Evolutionary conservation across 2,329 filamentous ascomycete genomes (phyloP).

Genomic region (Elsinoe ampelina): DNA sequence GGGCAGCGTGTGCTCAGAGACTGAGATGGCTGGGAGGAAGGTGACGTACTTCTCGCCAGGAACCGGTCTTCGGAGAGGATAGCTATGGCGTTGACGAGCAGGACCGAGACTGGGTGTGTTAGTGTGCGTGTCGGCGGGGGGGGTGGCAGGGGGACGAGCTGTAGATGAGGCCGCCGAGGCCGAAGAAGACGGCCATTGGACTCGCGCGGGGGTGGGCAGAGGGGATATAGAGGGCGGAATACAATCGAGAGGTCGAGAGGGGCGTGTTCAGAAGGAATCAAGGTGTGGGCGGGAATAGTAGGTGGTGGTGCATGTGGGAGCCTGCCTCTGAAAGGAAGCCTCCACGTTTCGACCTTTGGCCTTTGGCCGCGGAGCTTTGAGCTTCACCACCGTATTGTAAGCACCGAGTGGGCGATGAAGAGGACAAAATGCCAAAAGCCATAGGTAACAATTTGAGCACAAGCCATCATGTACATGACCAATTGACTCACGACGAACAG

Average conservation of each 20-base stretch:
- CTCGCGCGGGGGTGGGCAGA: slow-evolving; percentile 7
- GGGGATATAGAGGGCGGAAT: neutral
- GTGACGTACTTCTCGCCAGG: slow-evolving; percentile 63
- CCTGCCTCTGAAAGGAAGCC: neutral
- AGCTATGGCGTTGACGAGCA: slow-evolving; percentile 87
- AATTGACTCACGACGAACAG: slow-evolving; percentile 26
- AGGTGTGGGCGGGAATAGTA: neutral
- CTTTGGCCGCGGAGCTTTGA: slow-evolving; percentile 14
- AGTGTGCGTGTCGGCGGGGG: slow-evolving; percentile 20
- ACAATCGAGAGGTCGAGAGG: neutral
- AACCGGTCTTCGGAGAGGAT: slow-evolving; percentile 93
- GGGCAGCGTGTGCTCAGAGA: neutral
- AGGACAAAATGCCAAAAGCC: neutral
- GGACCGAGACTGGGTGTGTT: slow-evolving; percentile 55
- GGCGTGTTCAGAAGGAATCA: no score
- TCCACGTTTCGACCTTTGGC: slow-evolving; percentile 13
- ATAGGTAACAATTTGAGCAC: neutral
- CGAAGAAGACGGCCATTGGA: slow-evolving; percentile 50
- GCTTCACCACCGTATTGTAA: slow-evolving; percentile 6
- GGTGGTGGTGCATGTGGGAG: slow-evolving; percentile 9
- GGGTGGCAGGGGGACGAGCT: slow-evolving; percentile 36
- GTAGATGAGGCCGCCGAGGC: slow-evolving; percentile 63
- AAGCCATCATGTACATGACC: neutral
- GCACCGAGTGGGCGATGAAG: neutral
- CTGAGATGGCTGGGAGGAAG: neutral